Conservation (phyloP, 352 stramenopile species). For the Thraustotheca clavata region DNA sequence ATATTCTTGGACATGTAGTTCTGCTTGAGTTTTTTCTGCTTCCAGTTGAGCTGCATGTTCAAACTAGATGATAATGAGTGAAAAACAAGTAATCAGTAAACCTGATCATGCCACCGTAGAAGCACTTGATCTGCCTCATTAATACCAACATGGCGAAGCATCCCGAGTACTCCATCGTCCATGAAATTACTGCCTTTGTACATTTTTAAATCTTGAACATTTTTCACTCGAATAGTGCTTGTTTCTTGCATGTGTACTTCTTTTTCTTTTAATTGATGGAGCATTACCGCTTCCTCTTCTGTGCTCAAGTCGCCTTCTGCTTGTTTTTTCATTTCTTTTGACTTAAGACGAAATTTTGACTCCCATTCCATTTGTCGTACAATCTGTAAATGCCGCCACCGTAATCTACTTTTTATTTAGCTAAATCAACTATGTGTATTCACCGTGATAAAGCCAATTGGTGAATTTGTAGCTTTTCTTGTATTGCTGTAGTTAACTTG, state of each 20-base stretch:
- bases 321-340: constrained; percentile 22
- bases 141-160: constrained; percentile 65
- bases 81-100: constrained; percentile 8
- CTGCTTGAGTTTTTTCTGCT: constrained; percentile 44
- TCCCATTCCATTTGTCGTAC: constrained; percentile 34
- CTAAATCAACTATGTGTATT: too few relatives aligned
- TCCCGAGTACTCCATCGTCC: constrained; percentile 59
- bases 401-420: constrained; percentile 21
- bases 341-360: constrained; percentile 4
- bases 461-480: constrained; percentile 35
- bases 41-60: constrained; percentile 62
- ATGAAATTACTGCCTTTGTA: constrained; percentile 67
- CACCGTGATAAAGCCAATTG: constrained; percentile 41
- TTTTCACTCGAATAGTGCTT: constrained; percentile 40
- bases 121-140: constrained; percentile 69
- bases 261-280: constrained; percentile 58
- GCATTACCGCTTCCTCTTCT: constrained; percentile 32
- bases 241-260: constrained; percentile 70
- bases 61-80: not conserved
- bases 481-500: constrained; percentile 22
- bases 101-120: constrained; percentile 59
- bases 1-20: constrained; percentile 49
- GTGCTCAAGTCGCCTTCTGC: constrained; percentile 18
- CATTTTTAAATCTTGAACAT: constrained; percentile 47
- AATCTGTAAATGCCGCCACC: constrained; percentile 59